These are phyloP conservation scores for Umbelopsis sp. DNA, from an alignment of 192 early-diverging fungal species.

Conservation along the genomic window DNA sequence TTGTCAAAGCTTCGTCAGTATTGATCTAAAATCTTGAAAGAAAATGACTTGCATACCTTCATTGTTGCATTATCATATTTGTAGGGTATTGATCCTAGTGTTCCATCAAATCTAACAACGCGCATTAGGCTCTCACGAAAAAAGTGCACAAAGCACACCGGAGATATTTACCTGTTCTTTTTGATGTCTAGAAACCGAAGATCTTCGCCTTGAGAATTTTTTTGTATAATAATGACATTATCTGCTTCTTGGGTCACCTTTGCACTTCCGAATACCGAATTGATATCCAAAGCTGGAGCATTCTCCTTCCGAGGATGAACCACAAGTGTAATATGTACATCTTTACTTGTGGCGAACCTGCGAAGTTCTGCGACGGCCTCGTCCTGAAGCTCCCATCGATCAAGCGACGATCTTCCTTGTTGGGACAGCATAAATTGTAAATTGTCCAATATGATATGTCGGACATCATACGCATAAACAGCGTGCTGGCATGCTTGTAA, in stretches of 20 bases:
- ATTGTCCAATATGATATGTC: conserved; percentile 74
- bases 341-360: conserved; percentile 65
- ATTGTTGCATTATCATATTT: conserved; percentile 29
- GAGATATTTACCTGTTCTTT: conserved; percentile 56
- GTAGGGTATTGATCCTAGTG: conserved; percentile 58
- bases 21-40: neutral
- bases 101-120: conserved; percentile 62
- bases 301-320: conserved; percentile 72
- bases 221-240: conserved; percentile 72
- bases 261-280: conserved; percentile 72
- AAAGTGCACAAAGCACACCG: neutral
- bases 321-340: conserved; percentile 73
- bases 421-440: conserved; percentile 78
- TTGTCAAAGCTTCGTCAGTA: neutral
- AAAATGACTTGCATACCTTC: conserved; percentile 21
- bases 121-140: neutral
- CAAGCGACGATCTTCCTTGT: conserved; percentile 55
- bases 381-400: conserved; percentile 75
- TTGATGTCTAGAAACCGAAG: conserved; percentile 60
- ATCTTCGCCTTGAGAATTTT: conserved; percentile 36
- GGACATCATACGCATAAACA: conserved; percentile 70
- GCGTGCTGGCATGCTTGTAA: conserved; percentile 68
- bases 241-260: conserved; percentile 80
- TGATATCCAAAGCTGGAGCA: conserved; percentile 60
- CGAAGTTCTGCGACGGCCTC: conserved; percentile 63